Conservation (phyloP, 225 moss, liverwort and hornwort species). For the Asterella californica region DNA sequence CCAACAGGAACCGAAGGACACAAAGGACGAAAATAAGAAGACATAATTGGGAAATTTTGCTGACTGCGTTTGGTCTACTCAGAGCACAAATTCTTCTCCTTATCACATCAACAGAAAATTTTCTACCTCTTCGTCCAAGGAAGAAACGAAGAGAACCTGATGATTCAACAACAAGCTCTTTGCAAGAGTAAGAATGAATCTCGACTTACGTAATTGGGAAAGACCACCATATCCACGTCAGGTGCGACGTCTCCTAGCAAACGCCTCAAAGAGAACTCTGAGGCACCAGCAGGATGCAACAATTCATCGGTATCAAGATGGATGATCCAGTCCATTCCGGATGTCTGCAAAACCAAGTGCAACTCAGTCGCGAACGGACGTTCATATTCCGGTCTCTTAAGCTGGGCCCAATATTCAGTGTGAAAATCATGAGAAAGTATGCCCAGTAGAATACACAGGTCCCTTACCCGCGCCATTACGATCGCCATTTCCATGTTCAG, state of each 20-base stretch:
- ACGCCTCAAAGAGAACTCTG: slow-evolving; percentile 84
- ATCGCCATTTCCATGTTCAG: slow-evolving; percentile 99
- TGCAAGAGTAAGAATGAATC: not conserved
- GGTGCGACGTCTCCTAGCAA: slow-evolving; percentile 71
- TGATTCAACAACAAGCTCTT: not conserved
- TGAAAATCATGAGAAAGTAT: not conserved
- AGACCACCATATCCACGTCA: slow-evolving; percentile 98
- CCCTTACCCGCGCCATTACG: slow-evolving; percentile 82
- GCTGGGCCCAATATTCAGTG: not conserved
- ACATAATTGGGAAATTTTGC: no score
- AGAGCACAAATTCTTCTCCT: no score
- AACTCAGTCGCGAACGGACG: not conserved
- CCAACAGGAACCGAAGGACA: no score
- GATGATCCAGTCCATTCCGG: slow-evolving; percentile 96
- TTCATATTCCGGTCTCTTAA: not conserved
- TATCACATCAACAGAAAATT: no score
- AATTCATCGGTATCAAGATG: slow-evolving; percentile 98
- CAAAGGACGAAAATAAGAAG: no score
- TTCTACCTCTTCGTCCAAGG: no score
- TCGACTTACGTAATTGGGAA: slow-evolving; percentile 87
- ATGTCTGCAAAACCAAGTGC: slow-evolving; percentile 47
- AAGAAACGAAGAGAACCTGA: no score
- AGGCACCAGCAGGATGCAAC: slow-evolving; percentile 88
- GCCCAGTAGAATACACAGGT: not conserved
- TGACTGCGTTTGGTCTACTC: no score